Conservation (phyloP, 176 grass and related monocot genomes). For the Tuctoria greenei region DNA sequence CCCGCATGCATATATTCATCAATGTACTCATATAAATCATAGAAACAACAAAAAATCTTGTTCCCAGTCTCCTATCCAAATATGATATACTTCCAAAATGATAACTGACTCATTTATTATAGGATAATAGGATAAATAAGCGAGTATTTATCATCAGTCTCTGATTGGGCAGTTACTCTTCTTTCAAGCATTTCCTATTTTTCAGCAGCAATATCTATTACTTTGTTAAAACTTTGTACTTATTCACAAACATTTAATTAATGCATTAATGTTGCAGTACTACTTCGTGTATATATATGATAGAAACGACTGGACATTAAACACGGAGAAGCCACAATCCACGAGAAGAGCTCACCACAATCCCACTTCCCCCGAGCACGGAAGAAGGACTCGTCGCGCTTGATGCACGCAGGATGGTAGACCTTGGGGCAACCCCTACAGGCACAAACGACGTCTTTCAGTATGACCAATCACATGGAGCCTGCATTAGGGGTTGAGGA, state of each 20-base stretch:
- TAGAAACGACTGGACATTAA: constrained; percentile 9
- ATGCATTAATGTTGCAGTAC: constrained; percentile 5
- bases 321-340: background rate
- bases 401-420: constrained; percentile 91
- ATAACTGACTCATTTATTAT: constrained; percentile 17
- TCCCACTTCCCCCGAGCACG: constrained; percentile 71
- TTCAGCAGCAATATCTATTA: background rate
- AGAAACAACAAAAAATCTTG: constrained; percentile 9
- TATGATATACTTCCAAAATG: constrained; percentile 24
- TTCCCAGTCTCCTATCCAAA: background rate
- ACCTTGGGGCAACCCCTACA: constrained; percentile 92
- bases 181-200: constrained; percentile 16
- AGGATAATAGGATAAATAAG: background rate
- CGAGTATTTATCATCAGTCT: background rate
- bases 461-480: background rate
- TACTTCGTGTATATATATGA: background rate
- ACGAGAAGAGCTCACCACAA: constrained; percentile 64
- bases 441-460: constrained; percentile 1
- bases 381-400: constrained; percentile 87
- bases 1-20: background rate
- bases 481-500: background rate
- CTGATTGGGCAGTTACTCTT: background rate
- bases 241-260: background rate
- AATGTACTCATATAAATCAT: constrained; percentile 4
- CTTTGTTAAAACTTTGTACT: background rate